These are phyloP conservation scores for Epichloe glyceriae DNA, from an alignment of 2,329 filamentous ascomycete genomes.

Conservation along the genomic window DNA sequence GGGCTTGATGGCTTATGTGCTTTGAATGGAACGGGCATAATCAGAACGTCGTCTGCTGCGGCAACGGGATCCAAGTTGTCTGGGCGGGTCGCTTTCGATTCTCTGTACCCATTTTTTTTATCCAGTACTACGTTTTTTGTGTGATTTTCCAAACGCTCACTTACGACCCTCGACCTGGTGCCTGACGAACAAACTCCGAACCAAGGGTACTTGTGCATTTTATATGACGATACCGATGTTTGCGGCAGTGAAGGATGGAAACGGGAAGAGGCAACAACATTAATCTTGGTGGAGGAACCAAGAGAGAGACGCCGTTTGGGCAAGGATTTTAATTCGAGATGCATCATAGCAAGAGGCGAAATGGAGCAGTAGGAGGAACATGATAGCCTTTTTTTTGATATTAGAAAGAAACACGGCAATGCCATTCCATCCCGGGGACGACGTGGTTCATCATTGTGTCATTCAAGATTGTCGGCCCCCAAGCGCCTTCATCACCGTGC, in stretches of 20 bases:
- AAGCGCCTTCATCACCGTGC: too few species aligned
- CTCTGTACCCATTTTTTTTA: conserved; percentile 20
- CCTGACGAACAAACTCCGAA: conserved; percentile 12
- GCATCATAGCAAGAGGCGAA: conserved; percentile 23
- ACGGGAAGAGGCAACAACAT: conserved; percentile 7
- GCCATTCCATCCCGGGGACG: background rate
- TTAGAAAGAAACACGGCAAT: conserved; percentile 7
- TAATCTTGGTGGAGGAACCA: conserved; percentile 7
- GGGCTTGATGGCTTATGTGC: conserved; percentile 38
- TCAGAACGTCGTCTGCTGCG: background rate
- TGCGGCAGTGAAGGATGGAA: background rate
- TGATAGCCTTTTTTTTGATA: conserved; percentile 12
- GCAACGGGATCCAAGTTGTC: conserved; percentile 3
- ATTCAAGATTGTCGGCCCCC: too few species aligned
- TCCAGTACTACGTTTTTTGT: conserved; percentile 17
- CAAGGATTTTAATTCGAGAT: conserved; percentile 13
- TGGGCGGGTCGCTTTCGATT: conserved; percentile 15
- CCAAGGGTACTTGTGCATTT: conserved; percentile 9
- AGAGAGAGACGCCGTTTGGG: conserved; percentile 10
- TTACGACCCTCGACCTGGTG: background rate
- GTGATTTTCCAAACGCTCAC: conserved; percentile 8
- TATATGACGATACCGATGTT: conserved; percentile 4
- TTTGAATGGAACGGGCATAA: conserved; percentile 21
- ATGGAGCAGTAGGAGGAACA: conserved; percentile 18
- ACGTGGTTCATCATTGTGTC: background rate